These are phyloP conservation scores for Diplodia intermedia DNA, from an alignment of 2,329 filamentous ascomycete genomes.

Conservation along the genomic window DNA sequence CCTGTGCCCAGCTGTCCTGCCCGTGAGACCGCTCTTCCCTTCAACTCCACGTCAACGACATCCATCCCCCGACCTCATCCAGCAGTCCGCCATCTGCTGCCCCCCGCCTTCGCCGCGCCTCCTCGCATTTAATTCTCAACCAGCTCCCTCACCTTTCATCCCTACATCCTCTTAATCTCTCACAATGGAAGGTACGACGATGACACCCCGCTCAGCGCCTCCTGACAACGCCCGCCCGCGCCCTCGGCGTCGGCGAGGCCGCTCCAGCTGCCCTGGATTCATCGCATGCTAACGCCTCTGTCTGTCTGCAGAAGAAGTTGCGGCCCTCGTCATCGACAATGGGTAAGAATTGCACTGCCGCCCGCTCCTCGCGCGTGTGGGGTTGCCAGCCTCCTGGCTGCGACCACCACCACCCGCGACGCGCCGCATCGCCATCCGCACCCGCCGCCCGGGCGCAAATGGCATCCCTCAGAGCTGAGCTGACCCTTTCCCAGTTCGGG, in stretches of 20 bases:
- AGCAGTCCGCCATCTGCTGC: constrained; percentile 34
- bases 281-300: constrained; percentile 45
- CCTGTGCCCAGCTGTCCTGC: constrained; percentile 41
- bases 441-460: constrained; percentile 13
- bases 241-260: constrained; percentile 11
- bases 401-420: constrained; percentile 15
- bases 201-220: constrained; percentile 37
- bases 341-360: constrained; percentile 75
- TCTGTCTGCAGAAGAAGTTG: constrained; percentile 87
- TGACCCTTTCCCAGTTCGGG: constrained; percentile 76
- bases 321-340: constrained; percentile 99
- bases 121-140: constrained; percentile 35
- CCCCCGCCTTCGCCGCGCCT: constrained; percentile 38
- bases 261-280: not conserved
- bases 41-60: constrained; percentile 36
- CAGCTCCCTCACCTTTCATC: constrained; percentile 34
- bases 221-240: constrained; percentile 39
- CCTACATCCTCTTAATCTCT: constrained; percentile 38
- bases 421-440: constrained; percentile 26
- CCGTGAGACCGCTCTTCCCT: constrained; percentile 49
- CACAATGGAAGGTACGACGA: constrained; percentile 71
- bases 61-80: constrained; percentile 31
- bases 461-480: constrained; percentile 38
- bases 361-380: constrained; percentile 49
- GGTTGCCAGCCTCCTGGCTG: constrained; percentile 34